phyloP scores from a whole-genome alignment of 257 asterid genomes.

The Nicotiana tabacum region DNA sequence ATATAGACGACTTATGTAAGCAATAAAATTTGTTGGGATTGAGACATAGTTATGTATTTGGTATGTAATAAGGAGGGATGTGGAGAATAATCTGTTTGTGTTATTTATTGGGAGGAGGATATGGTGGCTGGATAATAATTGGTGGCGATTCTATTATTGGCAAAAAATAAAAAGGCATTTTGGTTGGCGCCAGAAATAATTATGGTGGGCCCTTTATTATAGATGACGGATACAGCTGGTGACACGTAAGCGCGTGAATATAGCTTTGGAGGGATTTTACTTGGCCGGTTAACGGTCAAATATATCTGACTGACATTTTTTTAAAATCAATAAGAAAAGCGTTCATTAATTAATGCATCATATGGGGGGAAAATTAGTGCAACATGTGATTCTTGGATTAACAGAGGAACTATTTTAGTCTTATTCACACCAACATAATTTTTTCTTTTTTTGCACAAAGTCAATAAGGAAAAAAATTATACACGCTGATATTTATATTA shows the following conservation, averaged over 20 bases:
- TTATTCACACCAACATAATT: neutral
- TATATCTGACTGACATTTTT: neutral
- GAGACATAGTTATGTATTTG: neutral
- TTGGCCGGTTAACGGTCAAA: neutral
- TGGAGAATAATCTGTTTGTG: neutral
- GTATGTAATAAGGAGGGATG: neutral
- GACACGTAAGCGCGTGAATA: conserved; percentile 28
- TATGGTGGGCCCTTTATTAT: conserved; percentile 1
- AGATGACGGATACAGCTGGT: conserved; percentile 5
- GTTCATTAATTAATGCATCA: neutral
- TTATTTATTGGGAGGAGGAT: neutral
- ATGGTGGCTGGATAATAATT: conserved; percentile 1
- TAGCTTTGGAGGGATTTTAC: neutral
- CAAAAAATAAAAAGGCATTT: conserved; percentile 15
- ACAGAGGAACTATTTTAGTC: neutral
- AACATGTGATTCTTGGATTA: neutral
- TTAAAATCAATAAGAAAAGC: neutral
- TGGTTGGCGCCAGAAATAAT: conserved; percentile 48
- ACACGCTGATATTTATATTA: too few species aligned
- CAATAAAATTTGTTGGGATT: neutral
- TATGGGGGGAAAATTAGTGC: neutral
- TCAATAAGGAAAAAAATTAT: neutral
- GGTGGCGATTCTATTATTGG: conserved; percentile 7
- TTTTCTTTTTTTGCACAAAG: neutral
- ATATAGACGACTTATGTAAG: neutral